Base-by-base conservation (phyloP, 148 eudicot species). In the Rhododendron henanense region DNA sequence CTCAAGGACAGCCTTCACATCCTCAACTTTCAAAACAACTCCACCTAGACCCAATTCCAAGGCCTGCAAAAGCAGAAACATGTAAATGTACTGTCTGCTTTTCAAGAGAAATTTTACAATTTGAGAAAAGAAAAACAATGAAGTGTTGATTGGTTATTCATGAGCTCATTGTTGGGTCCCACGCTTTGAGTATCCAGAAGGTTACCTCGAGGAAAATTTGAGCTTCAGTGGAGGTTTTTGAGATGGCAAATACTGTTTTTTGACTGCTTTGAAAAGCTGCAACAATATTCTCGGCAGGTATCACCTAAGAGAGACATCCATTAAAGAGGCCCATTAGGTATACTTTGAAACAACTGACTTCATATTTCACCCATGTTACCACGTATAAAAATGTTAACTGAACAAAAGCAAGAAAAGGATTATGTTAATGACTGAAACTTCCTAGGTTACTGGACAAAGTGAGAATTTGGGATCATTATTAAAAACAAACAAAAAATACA, bases 231-330 rank as follows among this genome's bases (percentile, higher is more conserved):
- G 89, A 83, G 81, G 92, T 92, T 89, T 89, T 89, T 75, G 99
- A 93, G 86, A 95, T 85, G 83, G 97, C 99, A 78, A 96, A 87
- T 67, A 95, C 91, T 74, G 91, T 92, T 89, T 90, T 95, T 28
- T 87, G 86, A 86, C 90, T 89, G 78, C 94, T 94, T 87, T 96
- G 99, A 85, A 92, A 88, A 83, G 98, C 94, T 75, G 97, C 99
- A 82, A 93, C 94, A 25, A 96, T 95, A 89, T 94, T 96, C 85
- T 96, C 99, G 19, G 99, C 96, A 82, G 99, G 98, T 87, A 96
- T 96, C 86, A 92, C 97, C 99, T 96, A 87, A 47, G 76, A 89
- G 73, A 69, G 25, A 14, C 50, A 35, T 48, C 39, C 78, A 69
- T 67, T 47, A 18, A 82, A 82, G 35, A 61, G 74, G 74, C 31